These are phyloP conservation scores for Oryza longistaminata DNA, from an alignment of 176 grass and related monocot species.

Conservation along the genomic window DNA sequence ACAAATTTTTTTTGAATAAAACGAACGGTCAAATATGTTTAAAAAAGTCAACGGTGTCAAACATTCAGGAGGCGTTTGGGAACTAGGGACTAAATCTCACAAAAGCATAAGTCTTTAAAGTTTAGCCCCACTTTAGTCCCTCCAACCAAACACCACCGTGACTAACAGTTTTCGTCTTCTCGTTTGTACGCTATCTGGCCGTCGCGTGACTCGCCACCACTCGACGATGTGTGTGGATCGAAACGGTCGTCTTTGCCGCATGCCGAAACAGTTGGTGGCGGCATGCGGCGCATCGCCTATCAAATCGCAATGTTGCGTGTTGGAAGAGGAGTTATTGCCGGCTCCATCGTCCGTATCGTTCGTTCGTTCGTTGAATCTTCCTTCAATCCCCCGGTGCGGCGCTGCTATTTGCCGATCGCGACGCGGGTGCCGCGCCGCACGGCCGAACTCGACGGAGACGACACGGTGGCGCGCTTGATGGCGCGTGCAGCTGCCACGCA, in stretches of 20 bases:
- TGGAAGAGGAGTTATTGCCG: background rate
- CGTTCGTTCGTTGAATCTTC: conserved; percentile 36
- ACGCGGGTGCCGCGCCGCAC: background rate
- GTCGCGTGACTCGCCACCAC: background rate
- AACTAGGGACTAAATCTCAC: no score
- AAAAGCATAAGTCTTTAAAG: no score
- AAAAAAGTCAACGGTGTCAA: no score
- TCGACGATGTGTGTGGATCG: background rate
- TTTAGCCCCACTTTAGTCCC: no score
- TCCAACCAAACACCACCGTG: no score
- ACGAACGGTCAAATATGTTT: no score
- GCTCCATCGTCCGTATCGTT: background rate
- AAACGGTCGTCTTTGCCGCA: background rate
- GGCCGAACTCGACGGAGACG: background rate
- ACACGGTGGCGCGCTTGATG: background rate
- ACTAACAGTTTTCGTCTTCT: background rate
- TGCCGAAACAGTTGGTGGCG: conserved; percentile 1
- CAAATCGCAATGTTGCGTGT: conserved; percentile 19
- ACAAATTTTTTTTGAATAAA: no score
- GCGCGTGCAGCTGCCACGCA: background rate
- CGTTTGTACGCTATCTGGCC: conserved; percentile 14
- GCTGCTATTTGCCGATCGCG: background rate
- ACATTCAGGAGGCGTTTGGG: no score
- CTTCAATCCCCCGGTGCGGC: background rate
- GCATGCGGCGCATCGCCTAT: background rate